phyloP scores from a whole-genome alignment of 2,329 filamentous ascomycete species.

The Sporothrix dimorphospora region DNA sequence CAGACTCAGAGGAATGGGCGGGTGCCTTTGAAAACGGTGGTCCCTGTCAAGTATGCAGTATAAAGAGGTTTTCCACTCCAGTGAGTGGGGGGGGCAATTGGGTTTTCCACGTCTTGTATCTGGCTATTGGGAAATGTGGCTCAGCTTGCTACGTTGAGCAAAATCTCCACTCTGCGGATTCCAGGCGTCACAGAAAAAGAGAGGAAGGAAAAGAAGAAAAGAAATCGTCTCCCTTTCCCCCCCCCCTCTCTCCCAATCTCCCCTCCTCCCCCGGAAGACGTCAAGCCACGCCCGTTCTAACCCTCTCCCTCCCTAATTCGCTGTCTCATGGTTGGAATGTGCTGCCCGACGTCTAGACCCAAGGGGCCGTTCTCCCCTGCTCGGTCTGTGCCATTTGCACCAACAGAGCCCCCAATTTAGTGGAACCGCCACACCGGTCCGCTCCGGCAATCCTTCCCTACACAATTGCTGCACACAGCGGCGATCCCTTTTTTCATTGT shows the following conservation, averaged over 20 bases:
- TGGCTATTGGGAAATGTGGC: neutral
- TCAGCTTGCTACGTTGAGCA: neutral
- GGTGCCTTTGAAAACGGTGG: neutral
- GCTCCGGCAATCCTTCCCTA: neutral
- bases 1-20: neutral
- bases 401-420: neutral
- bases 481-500: neutral
- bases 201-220: neutral
- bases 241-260: neutral
- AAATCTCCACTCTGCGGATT: neutral
- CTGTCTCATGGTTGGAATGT: neutral
- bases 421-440: neutral
- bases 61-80: neutral
- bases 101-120: neutral
- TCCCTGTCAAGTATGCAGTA: slow-evolving; percentile 1
- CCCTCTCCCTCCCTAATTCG: neutral
- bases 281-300: neutral
- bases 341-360: neutral
- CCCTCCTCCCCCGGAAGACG: neutral
- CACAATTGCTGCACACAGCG: neutral
- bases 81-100: neutral
- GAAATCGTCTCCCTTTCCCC: neutral
- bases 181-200: neutral
- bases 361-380: no score
- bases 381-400: neutral